Evolutionary conservation across 495 filamentous ascomycete genomes (phyloP).

Genomic region (Cudoniella acicularis): DNA sequence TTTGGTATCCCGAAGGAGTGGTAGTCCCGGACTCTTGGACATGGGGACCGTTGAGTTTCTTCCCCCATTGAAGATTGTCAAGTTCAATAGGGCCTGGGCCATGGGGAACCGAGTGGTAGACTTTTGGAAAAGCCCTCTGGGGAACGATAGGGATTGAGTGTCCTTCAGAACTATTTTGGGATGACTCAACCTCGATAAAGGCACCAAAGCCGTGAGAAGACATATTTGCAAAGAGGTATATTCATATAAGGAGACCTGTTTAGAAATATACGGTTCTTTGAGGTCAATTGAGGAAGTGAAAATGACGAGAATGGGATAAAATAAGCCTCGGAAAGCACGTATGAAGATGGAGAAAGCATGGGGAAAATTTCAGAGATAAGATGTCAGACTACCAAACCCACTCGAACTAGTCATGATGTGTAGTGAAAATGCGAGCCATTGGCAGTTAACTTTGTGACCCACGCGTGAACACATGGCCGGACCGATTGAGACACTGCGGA

Average conservation of each 20-base stretch:
- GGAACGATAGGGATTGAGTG: constrained; percentile 29
- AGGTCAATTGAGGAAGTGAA: background rate
- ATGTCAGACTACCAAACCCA: background rate
- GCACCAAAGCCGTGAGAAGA: constrained; percentile 21
- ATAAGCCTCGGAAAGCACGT: background rate
- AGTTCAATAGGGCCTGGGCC: constrained; percentile 32
- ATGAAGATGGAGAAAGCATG: background rate
- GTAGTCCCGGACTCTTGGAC: constrained; percentile 14
- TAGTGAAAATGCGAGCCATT: background rate
- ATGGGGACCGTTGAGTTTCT: constrained; percentile 25
- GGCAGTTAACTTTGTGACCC: background rate
- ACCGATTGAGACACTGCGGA: background rate
- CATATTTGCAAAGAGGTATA: constrained; percentile 10
- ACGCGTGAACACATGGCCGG: background rate
- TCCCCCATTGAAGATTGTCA: constrained; percentile 25
- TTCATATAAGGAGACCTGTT: background rate
- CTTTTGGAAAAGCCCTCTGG: constrained; percentile 32
- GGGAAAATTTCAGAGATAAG: background rate
- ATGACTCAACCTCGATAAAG: constrained; percentile 24
- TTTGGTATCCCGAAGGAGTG: constrained; percentile 26
- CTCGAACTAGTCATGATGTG: background rate
- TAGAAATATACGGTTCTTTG: background rate
- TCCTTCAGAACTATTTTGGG: background rate
- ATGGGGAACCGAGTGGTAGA: constrained; percentile 36
- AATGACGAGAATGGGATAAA: background rate